Base-by-base conservation (phyloP, 768 basidiomycete species). In the Lactarius pseudohatsudake region DNA sequence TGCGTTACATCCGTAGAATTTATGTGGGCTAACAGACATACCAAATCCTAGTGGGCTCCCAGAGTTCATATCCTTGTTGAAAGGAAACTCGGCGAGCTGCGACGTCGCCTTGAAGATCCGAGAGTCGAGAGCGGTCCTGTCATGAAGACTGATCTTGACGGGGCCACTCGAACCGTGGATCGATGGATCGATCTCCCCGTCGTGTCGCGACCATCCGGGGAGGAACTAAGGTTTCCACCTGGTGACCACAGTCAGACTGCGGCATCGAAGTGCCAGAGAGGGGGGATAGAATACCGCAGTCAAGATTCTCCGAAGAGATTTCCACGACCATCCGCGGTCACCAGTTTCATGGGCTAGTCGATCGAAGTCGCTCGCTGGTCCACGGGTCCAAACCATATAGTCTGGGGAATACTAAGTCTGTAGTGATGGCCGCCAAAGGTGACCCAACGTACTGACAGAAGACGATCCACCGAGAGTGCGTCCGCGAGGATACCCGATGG, bases 151-250 rank as follows among this genome's bases (percentile, higher is more conserved):
- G 59, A 74, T 68, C 13, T 58, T 59, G 32, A 72, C 55, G 2
- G 70, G 66, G 4, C 76, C 75, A 15, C 43, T 22, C 5, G 34
- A 57, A 18, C 74, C 74, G 54, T 76, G 75, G 1, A 74, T 61
- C 20, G 64, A 22, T 0, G 75, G 73, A 26, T 72, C 61, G 41
- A 73, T 61, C 53, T 74, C 22, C 4, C 74, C 0, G 69, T 50
- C 3, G 69, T 74, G 41, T 74, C 59, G 55, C 72, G 65, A n/a
- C 55, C 60, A 34, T 66, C 61, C 5, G 65, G 38, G 65, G 65
- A 15, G 13, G 55, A 8, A 41, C 40, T 5, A 66, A 28, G 8
- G 18, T 22, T 28, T 66, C 65, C 4, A 62, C 40, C 65, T 66
- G 20, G 18, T 8, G 32, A 38, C 9, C 6, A 4, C 22, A 18